Evolutionary conservation across 495 filamentous ascomycete genomes (phyloP).

Genomic region (Lindgomyces ingoldianus): DNA sequence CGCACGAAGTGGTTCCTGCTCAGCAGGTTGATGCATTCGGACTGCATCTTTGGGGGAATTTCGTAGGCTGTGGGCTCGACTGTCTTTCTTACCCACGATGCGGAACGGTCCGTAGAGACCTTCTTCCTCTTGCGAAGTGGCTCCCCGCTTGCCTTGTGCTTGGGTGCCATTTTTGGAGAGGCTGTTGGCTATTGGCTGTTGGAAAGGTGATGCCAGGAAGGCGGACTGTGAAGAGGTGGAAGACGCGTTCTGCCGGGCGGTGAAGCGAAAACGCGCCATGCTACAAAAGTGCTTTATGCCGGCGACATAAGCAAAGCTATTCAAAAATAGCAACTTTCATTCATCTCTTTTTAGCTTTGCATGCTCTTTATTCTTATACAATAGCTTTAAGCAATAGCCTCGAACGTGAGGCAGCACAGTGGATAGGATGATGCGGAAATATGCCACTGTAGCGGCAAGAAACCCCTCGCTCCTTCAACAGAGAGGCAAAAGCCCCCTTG

Average conservation of each 20-base stretch:
- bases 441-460: slow-evolving; percentile 25
- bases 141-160: not conserved
- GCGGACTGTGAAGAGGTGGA: no score
- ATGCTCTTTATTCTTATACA: not conserved
- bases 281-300: no score
- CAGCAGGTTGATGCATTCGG: no score
- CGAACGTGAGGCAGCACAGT: not conserved
- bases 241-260: no score
- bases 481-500: slow-evolving; percentile 31
- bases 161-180: not conserved
- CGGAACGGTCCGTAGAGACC: not conserved
- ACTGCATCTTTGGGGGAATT: no score
- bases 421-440: slow-evolving; percentile 20
- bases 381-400: not conserved
- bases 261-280: no score
- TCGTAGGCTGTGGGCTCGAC: not conserved
- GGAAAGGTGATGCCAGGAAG: not conserved
- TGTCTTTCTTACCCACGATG: not conserved
- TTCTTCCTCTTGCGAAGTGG: not conserved
- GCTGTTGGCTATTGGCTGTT: not conserved
- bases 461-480: slow-evolving; percentile 14
- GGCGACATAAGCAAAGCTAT: no score
- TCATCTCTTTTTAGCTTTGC: no score
- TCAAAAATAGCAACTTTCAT: no score
- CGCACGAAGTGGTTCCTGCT: no score